phyloP scores from a whole-genome alignment of 345 rosid species.

The Melaleuca quinquenervia region DNA sequence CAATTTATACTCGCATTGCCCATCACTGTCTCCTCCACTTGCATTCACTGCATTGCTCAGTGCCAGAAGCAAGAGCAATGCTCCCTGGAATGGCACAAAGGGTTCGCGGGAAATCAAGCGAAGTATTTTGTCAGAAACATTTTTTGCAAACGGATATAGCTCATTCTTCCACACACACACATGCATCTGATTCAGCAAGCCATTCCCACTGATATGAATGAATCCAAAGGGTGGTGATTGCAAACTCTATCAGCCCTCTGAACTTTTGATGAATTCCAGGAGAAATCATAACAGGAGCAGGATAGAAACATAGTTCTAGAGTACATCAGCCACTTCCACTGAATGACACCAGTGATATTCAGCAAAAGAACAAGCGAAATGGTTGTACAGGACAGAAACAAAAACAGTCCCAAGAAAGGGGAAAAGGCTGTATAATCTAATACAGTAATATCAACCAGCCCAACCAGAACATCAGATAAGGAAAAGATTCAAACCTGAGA shows the following conservation, averaged over 20 bases:
- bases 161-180: neutral
- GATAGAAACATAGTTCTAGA: neutral
- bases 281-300: neutral
- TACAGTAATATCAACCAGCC: neutral
- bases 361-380: neutral
- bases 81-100: conserved; percentile 30
- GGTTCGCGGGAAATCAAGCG: neutral
- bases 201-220: neutral
- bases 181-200: neutral
- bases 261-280: neutral
- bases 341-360: neutral
- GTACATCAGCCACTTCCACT: neutral
- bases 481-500: neutral
- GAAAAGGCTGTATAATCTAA: neutral
- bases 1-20: conserved; percentile 32
- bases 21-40: conserved; percentile 24
- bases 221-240: neutral
- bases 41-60: conserved; percentile 31
- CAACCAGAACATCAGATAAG: neutral
- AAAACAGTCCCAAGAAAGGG: neutral
- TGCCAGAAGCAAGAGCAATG: conserved; percentile 81
- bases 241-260: neutral
- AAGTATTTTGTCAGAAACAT: neutral
- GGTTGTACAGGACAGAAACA: neutral
- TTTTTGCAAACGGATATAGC: neutral